Evolutionary conservation across 805 yeast genomes (phyloP).

Genomic region (Teunomyces panamensis): DNA sequence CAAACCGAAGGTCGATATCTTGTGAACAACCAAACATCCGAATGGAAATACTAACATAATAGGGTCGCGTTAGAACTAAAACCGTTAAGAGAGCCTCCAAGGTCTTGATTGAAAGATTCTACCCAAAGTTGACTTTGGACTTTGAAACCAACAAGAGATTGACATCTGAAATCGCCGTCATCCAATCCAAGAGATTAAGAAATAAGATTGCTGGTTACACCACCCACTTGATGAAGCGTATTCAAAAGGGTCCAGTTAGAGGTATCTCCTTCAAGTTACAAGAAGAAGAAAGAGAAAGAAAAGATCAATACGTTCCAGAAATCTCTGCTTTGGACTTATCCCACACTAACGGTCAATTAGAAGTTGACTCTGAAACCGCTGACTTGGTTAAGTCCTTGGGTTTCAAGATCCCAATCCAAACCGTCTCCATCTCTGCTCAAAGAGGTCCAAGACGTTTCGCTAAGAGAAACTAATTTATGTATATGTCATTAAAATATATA

Average conservation of each 20-base stretch:
- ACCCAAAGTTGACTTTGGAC: constrained; percentile 99
- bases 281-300: constrained; percentile 99
- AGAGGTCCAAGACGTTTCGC: constrained; percentile 89
- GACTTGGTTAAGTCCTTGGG: constrained; percentile 93
- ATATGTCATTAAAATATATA: constrained; percentile 3
- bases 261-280: constrained; percentile 99
- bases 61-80: constrained; percentile 99
- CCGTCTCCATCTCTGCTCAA: constrained; percentile 83
- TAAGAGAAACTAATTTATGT: constrained; percentile 67
- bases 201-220: constrained; percentile 99
- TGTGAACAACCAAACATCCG: constrained; percentile 12
- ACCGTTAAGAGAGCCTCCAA: constrained; percentile 99
- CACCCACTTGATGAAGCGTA: constrained; percentile 99
- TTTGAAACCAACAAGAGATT: constrained; percentile 99
- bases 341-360: constrained; percentile 92
- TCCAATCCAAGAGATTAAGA: constrained; percentile 99
- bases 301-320: constrained; percentile 99
- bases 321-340: constrained; percentile 99
- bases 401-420: constrained; percentile 79
- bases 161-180: constrained; percentile 96
- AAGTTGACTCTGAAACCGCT: constrained; percentile 96
- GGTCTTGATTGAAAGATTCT: constrained; percentile 98
- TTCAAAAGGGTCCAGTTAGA: constrained; percentile 99
- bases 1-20: constrained; percentile 11
- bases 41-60: constrained; percentile 19